phyloP scores from a whole-genome alignment of 495 filamentous ascomycete genomes.

The Darksidea phi region DNA sequence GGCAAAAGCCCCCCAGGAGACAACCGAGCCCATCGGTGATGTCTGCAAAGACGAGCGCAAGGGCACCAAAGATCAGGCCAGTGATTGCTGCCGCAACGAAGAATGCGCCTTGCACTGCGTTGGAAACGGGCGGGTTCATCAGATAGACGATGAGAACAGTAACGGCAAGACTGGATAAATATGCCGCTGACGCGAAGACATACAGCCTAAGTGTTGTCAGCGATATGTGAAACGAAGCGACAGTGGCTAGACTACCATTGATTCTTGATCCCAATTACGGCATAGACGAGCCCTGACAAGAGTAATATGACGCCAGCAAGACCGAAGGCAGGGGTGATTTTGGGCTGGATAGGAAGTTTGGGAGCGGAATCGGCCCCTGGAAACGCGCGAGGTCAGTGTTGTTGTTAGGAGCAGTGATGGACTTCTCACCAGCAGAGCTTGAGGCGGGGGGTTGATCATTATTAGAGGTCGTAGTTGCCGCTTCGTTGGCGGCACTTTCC shows the following conservation, averaged over 20 bases:
- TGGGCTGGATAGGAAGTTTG: constrained; percentile 68
- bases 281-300: constrained; percentile 63
- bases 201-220: constrained; percentile 53
- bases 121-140: constrained; percentile 73
- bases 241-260: constrained; percentile 53
- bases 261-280: constrained; percentile 80
- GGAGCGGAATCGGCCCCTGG: constrained; percentile 1
- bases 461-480: constrained; percentile 5
- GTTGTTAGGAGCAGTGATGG: not conserved
- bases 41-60: constrained; percentile 78
- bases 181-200: constrained; percentile 76
- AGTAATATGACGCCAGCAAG: constrained; percentile 78
- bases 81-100: constrained; percentile 76
- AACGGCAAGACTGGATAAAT: constrained; percentile 68
- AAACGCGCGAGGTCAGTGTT: constrained; percentile 1
- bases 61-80: constrained; percentile 71
- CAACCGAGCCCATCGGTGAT: constrained; percentile 85
- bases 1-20: constrained; percentile 80
- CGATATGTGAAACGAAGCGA: constrained; percentile 1
- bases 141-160: constrained; percentile 88
- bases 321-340: constrained; percentile 74
- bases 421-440: constrained; percentile 14
- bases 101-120: constrained; percentile 83
- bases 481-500: not conserved
- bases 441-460: constrained; percentile 2